phyloP scores from a whole-genome alignment of 139 green algal genomes.

The Mesotaenium endlicherianum region DNA sequence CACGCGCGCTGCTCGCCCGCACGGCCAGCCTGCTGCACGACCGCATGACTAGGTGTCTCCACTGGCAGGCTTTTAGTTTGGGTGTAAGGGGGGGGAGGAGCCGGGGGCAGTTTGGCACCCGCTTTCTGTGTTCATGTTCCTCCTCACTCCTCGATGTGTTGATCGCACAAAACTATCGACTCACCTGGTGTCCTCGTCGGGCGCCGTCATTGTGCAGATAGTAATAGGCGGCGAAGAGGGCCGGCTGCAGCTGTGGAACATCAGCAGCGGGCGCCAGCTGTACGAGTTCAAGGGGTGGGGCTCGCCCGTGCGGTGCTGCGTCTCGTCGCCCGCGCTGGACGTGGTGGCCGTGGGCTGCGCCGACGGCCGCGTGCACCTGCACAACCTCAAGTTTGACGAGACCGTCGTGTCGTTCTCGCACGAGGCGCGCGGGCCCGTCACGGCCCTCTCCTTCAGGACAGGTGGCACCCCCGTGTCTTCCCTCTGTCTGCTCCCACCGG shows the following conservation, averaged over 20 bases:
- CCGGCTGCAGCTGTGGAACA: slow-evolving; percentile 87
- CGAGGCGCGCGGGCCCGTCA: slow-evolving; percentile 52
- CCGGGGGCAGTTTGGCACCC: too few species aligned
- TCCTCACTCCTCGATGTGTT: too few species aligned
- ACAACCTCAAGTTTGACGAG: slow-evolving; percentile 79
- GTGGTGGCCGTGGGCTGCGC: slow-evolving; percentile 84
- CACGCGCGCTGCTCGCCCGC: too few species aligned
- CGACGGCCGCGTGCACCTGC: slow-evolving; percentile 79
- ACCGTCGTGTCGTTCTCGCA: slow-evolving; percentile 62
- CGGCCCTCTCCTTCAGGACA: slow-evolving; percentile 48
- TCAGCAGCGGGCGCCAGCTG: slow-evolving; percentile 65
- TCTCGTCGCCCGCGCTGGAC: slow-evolving; percentile 84
- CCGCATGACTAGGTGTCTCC: too few species aligned
- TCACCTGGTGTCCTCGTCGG: too few species aligned
- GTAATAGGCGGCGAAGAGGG: slow-evolving; percentile 58
- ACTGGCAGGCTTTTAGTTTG: too few species aligned
- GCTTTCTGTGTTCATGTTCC: too few species aligned
- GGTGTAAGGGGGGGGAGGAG: too few species aligned
- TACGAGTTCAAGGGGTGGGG: slow-evolving; percentile 73
- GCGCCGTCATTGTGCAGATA: background rate
- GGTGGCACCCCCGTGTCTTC: background rate
- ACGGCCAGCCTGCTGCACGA: too few species aligned
- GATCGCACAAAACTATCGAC: too few species aligned
- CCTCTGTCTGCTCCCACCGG: background rate
- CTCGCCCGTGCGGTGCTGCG: slow-evolving; percentile 64